Base-by-base conservation (phyloP, 78 protist species). In the Dictyostelium capitatum region DNA sequence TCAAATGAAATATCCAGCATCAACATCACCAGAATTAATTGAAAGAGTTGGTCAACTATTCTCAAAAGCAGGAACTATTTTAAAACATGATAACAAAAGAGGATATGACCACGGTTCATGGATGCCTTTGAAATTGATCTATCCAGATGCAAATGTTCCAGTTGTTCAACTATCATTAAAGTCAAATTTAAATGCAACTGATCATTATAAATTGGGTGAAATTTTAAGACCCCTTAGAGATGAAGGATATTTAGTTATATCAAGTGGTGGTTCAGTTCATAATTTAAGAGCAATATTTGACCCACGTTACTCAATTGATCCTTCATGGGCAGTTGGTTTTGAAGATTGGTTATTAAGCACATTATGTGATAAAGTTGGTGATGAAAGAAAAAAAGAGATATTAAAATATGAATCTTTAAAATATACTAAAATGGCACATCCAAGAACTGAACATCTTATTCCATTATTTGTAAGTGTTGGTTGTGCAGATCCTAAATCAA, bases 61-160 rank as follows among this genome's bases (percentile, higher is more conserved):
- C 51, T 2, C 89, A 3, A 25, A 82, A 4, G 19, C 32, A 14
- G 70, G 37, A 6, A 62, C 84, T 20, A 51, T 37, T 2, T 72
- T 46, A 28, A 37, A 48, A 20, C 6, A 64, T 23, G 96, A 94
- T 25, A 37, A 25, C 28, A 54, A 59, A 47, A 28, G 95, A 30
- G 97, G 97, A 50, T 70, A 53, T 30, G 97, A 95, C 23, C 97
- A 95, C 84, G 97, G 97, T 7, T 57, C 85, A 15, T 95, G 87
- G 87, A 62, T 79, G 15, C 69, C 81, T 15, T 43, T 95, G 25
- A 75, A 56, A 48, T 48, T 57, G 59, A 41, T 95, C 0, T 81
- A 75, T 80, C 97, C 97, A 28, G 53, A 95, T 17, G 97, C 96
- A 14, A 85, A 90, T 85, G 62, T 95, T 20, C 97, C 97, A 69